These are phyloP conservation scores for Erodium maritimum DNA, from an alignment of 345 rosid species.

Conservation along the genomic window DNA sequence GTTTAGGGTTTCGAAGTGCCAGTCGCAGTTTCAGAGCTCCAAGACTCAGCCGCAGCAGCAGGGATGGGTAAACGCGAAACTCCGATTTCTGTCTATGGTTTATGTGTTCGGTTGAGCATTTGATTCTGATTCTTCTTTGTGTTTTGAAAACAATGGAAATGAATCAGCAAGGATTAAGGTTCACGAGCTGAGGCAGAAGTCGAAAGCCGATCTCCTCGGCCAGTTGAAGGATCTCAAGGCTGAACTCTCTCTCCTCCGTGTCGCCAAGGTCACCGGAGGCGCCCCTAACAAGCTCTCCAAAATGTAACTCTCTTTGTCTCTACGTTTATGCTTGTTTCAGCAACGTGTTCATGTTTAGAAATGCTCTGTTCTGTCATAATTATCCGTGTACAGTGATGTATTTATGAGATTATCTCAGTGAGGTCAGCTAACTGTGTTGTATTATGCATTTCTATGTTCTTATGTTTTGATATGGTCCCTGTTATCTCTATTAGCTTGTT, in stretches of 20 bases:
- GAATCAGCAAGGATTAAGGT: conserved; percentile 53
- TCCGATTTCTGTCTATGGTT: not conserved
- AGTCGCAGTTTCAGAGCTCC: conserved; percentile 4
- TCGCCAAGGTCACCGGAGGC: conserved; percentile 66
- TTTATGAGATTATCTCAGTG: too few species aligned
- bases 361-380: not conserved
- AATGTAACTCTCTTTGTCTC: conserved; percentile 22
- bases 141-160: not conserved
- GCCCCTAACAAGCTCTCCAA: conserved; percentile 65
- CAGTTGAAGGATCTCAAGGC: conserved; percentile 60
- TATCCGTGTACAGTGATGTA: too few species aligned
- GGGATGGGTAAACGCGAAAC: conserved; percentile 14
- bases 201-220: conserved; percentile 37
- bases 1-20: conserved; percentile 12
- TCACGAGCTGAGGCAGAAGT: conserved; percentile 53
- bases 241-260: conserved; percentile 60
- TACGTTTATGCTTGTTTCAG: not conserved
- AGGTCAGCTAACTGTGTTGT: too few species aligned
- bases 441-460: too few species aligned
- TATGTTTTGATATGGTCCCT: not conserved
- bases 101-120: not conserved
- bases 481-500: too few species aligned
- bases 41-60: conserved; percentile 1
- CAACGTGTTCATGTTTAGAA: not conserved
- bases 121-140: not conserved